Evolutionary conservation across 495 filamentous ascomycete species (phyloP).

Genomic region (Aspergillus cavernicola): DNA sequence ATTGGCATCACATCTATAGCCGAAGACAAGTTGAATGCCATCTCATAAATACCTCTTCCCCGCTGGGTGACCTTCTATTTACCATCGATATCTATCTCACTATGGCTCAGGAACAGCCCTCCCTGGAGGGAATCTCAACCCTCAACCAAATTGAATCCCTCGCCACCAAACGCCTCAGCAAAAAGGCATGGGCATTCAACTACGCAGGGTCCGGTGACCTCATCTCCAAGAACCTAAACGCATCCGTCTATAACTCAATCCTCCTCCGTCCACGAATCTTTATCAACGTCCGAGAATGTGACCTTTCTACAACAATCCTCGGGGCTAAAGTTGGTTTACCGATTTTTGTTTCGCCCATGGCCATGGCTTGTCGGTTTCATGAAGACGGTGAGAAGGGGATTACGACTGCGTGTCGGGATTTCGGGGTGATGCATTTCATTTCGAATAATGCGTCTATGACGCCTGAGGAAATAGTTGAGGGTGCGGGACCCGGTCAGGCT

Average conservation of each 20-base stretch:
- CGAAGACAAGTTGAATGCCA: no score
- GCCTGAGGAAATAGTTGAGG: constrained; percentile 79
- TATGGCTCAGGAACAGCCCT: no score
- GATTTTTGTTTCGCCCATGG: constrained; percentile 79
- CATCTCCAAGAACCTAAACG: constrained; percentile 76
- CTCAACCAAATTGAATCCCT: constrained; percentile 66
- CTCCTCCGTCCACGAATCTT: constrained; percentile 85
- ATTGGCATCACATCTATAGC: no score
- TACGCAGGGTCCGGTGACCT: constrained; percentile 86
- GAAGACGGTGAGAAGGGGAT: constrained; percentile 85
- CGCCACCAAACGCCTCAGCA: constrained; percentile 68
- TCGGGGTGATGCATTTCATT: constrained; percentile 77
- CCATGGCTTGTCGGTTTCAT: constrained; percentile 87
- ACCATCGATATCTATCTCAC: no score
- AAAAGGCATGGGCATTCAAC: constrained; percentile 93
- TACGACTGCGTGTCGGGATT: constrained; percentile 69
- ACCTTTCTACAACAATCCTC: constrained; percentile 67
- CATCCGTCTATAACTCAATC: constrained; percentile 70
- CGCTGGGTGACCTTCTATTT: no score
- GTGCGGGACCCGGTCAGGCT: constrained; percentile 62
- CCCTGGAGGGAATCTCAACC: no score
- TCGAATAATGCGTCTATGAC: constrained; percentile 90
- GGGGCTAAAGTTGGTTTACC: constrained; percentile 69
- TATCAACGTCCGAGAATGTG: constrained; percentile 70
- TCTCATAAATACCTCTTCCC: no score